These are phyloP conservation scores for Aspergillus udagawae DNA, from an alignment of 2,329 filamentous ascomycete species.

Conservation along the genomic window DNA sequence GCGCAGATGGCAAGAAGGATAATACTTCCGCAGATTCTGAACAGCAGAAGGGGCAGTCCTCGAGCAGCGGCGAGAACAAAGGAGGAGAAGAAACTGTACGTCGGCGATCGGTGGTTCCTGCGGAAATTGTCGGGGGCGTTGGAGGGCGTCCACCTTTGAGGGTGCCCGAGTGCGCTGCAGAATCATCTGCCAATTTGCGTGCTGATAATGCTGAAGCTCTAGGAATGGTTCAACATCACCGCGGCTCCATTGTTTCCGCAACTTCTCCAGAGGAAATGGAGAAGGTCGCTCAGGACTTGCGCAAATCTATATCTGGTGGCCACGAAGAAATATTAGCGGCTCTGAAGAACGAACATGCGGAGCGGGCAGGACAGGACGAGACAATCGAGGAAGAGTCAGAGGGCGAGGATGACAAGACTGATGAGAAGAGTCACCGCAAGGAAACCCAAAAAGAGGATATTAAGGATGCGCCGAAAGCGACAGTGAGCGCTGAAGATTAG, in stretches of 20 bases:
- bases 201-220: constrained; percentile 33
- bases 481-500: background rate
- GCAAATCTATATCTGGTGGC: constrained; percentile 34
- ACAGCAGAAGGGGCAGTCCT: constrained; percentile 13
- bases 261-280: constrained; percentile 31
- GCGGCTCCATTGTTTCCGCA: constrained; percentile 32
- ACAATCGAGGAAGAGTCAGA: constrained; percentile 22
- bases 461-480: background rate
- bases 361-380: constrained; percentile 19
- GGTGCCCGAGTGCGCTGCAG: constrained; percentile 32
- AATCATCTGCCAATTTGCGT: constrained; percentile 37
- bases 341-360: constrained; percentile 27
- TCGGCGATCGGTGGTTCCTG: constrained; percentile 27
- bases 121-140: constrained; percentile 22
- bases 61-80: constrained; percentile 12
- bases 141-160: constrained; percentile 27
- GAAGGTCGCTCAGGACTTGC: constrained; percentile 34
- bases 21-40: constrained; percentile 14
- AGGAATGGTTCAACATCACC: constrained; percentile 38
- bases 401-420: constrained; percentile 6
- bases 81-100: constrained; percentile 17
- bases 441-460: background rate
- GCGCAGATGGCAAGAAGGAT: constrained; percentile 8
- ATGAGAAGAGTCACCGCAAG: constrained; percentile 1
- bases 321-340: constrained; percentile 23